phyloP scores from a whole-genome alignment of 306 rosid species.

The Rosa chinensis region DNA sequence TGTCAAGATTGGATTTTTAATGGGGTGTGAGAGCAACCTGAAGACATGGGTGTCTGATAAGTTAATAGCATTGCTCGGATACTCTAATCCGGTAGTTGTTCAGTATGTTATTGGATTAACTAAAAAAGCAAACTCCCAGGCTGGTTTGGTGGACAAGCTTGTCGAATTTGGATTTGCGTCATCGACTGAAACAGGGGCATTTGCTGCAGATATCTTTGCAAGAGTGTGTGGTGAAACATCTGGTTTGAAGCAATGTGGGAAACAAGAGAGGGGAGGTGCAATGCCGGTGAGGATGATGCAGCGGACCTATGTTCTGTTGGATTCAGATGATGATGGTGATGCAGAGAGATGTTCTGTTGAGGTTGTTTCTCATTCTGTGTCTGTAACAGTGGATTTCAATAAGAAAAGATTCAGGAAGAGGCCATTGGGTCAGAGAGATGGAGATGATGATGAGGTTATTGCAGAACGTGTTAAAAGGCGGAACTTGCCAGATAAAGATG shows the following conservation, averaged over 20 bases:
- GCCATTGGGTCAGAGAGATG: conserved; percentile 53
- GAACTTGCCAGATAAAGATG: conserved; percentile 44
- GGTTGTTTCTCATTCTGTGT: conserved; percentile 1
- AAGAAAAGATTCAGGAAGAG: conserved; percentile 71
- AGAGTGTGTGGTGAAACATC: neutral
- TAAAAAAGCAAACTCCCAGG: neutral
- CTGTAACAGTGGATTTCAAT: conserved; percentile 31
- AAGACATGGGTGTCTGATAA: neutral
- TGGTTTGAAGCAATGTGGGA: too few species aligned
- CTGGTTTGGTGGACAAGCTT: neutral
- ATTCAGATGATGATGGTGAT: too few species aligned
- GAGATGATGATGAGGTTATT: conserved; percentile 51
- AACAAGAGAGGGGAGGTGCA: too few species aligned
- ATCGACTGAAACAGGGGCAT: neutral
- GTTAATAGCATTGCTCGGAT: neutral
- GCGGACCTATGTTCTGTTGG: too few species aligned
- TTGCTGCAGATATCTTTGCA: neutral
- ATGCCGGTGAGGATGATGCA: too few species aligned
- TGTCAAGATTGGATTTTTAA: neutral
- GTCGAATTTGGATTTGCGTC: neutral
- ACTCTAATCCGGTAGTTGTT: neutral
- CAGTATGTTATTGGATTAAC: neutral
- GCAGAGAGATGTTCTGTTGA: too few species aligned
- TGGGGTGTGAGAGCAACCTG: neutral
- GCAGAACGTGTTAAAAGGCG: conserved; percentile 58